A percentile compares a stretch with the other conserved stretches of the same genome.
phyloP scores from a whole-genome alignment of 257 asterid species.

The Nicotiana paniculata region DNA sequence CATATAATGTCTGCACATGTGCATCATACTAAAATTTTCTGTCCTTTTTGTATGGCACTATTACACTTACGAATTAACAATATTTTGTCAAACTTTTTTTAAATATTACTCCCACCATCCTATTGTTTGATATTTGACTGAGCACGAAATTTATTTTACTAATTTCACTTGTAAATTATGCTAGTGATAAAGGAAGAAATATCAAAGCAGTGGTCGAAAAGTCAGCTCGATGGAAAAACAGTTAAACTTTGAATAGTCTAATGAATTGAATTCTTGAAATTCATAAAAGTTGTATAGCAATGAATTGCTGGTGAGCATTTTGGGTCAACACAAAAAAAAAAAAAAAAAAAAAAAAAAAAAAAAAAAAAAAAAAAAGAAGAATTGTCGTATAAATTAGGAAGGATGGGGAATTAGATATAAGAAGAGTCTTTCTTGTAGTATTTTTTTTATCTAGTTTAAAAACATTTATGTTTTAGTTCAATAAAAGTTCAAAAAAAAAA shows the following conservation, averaged over 20 bases:
- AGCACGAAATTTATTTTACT: not conserved
- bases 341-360: not conserved
- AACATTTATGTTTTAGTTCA: not conserved
- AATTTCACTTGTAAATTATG: not conserved
- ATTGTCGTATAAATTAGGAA: not conserved
- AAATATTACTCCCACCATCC: not conserved
- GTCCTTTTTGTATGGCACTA: not conserved
- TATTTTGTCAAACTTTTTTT: not conserved
- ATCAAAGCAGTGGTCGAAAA: not conserved
- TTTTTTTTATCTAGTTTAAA: not conserved
- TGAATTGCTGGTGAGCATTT: not conserved
- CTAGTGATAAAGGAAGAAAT: not conserved
- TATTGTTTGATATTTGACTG: not conserved
- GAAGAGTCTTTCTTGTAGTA: not conserved
- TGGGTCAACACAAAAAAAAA: not conserved
- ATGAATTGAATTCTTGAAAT: not conserved
- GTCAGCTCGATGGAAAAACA: not conserved
- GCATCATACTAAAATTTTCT: not conserved
- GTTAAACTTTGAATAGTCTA: not conserved
- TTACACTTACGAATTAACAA: not conserved
- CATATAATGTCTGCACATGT: no score
- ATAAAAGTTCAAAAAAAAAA: not conserved
- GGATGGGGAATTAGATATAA: not conserved
- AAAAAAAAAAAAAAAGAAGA: no score
- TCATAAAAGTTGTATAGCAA: not conserved